Conservation (phyloP, 2,329 filamentous ascomycete species). For the Penicillium sp. region DNA sequence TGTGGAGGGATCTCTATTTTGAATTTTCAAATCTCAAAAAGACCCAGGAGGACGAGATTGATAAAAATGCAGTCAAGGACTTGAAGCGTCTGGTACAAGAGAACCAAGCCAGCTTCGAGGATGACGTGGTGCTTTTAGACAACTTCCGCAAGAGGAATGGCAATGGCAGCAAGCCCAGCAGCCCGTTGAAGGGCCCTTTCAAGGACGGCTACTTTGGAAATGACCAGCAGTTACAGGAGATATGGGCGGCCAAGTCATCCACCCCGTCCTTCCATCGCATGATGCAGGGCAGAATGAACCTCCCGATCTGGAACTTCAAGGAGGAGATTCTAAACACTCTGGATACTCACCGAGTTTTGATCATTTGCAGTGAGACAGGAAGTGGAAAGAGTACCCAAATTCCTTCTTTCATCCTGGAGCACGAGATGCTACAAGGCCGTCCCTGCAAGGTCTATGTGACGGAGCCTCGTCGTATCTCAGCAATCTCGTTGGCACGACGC, state of each 20-base stretch:
- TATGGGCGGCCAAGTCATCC: conserved; percentile 51
- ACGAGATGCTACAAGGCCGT: conserved; percentile 73
- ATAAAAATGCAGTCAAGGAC: conserved; percentile 63
- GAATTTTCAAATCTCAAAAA: conserved; percentile 71
- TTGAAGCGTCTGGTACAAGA: conserved; percentile 48
- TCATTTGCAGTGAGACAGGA: conserved; percentile 93
- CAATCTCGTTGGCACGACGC: conserved; percentile 84
- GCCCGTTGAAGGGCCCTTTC: conserved; percentile 21
- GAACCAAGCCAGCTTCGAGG: conserved; percentile 50
- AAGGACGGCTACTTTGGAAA: conserved; percentile 21
- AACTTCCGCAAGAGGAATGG: conserved; percentile 59
- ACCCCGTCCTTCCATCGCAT: conserved; percentile 65
- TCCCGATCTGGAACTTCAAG: conserved; percentile 86
- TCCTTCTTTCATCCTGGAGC: conserved; percentile 87
- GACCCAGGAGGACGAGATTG: conserved; percentile 61
- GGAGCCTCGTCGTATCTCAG: conserved; percentile 90
- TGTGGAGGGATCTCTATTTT: conserved; percentile 80
- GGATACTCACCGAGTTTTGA: conserved; percentile 75
- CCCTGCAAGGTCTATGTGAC: conserved; percentile 92
- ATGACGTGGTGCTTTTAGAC: conserved; percentile 69
- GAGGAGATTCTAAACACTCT: conserved; percentile 72
- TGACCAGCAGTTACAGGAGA: conserved; percentile 43
- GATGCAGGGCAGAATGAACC: conserved; percentile 68
- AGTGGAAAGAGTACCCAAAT: conserved; percentile 97
- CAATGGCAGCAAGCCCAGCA: conserved; percentile 25